Evolutionary conservation across 169 alveolate species (phyloP).

Genomic region (Cryptosporidium ryanae): DNA sequence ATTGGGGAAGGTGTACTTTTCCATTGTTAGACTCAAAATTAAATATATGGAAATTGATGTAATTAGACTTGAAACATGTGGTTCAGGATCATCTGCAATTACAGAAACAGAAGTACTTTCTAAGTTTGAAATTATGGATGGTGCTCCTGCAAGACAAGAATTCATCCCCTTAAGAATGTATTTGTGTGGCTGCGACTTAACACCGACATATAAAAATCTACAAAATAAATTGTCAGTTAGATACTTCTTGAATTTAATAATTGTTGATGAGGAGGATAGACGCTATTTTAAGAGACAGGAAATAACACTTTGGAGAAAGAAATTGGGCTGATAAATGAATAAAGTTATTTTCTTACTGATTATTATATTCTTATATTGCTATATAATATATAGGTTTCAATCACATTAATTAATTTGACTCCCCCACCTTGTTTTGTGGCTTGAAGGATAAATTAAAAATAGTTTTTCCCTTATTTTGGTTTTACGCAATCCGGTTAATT

Average conservation of each 20-base stretch:
- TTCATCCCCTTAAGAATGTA: conserved; percentile 96
- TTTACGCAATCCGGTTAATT: too few relatives aligned
- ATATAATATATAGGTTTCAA: too few relatives aligned
- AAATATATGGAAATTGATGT: conserved; percentile 96
- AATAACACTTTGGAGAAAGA: conserved; percentile 96
- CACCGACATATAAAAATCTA: conserved; percentile 97
- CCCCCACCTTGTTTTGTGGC: too few relatives aligned
- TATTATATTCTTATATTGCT: too few relatives aligned
- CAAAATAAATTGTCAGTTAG: conserved; percentile 95
- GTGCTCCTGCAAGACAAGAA: conserved; percentile 96
- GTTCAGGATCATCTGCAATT: conserved; percentile 83
- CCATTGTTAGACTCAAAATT: conserved; percentile 96
- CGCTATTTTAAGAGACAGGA: conserved; percentile 96
- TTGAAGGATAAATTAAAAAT: too few relatives aligned
- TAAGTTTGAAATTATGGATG: conserved; percentile 99
- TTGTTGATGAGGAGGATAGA: conserved; percentile 98
- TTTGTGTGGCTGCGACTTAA: conserved; percentile 95
- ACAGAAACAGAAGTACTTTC: conserved; percentile 96
- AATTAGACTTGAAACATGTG: conserved; percentile 86
- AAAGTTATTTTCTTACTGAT: too few relatives aligned
- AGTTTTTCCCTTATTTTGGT: too few relatives aligned
- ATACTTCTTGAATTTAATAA: conserved; percentile 95
- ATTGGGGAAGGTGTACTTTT: conserved; percentile 96
- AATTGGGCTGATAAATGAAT: conserved; percentile 82
- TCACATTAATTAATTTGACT: too few relatives aligned